Evolutionary conservation across 2,329 filamentous ascomycete genomes (phyloP), one percentile per base, ranked within the genome.

Genomic region (Clathrospora elynae): DNA sequence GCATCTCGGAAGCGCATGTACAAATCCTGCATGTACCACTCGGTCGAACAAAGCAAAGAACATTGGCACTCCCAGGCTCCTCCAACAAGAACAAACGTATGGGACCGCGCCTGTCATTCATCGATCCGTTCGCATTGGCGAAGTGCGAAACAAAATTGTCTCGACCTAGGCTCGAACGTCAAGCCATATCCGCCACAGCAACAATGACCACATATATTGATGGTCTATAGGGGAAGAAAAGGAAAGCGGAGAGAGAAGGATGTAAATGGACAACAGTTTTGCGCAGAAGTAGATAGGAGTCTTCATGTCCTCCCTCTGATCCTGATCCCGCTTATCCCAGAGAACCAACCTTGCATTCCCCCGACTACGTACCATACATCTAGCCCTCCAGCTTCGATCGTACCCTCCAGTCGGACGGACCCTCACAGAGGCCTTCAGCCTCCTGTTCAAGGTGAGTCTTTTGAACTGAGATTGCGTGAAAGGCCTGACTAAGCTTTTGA

Each of bases 1-100:
- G 51, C 6, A 51, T 61, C 20, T 51, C 51, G 8, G 55, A 61
- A 25, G 32, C 57, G 4, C 49, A 55, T 24, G 32, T 62, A 8
- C 61, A 64, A 24, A 48, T 64, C 18, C 40, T 54, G 7, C 42
- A 52, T 20, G 35, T 52, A 2, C 42, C 42, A 5, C 29, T 31
- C 6, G 31, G 36, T 17, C 55, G 61, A 16, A 51, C 58, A 16
- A 29, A 46, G 8, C 38, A 47, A 18, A 18, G 46, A 2, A 34
- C 34, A 14, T 22, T 24, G 14, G 17, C 26, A 20, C 16, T 18
- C 7, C 17, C n/a, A 37, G 11, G 20, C 18, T 23, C 19, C 13
- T 12, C 17, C 37, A 32, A 26, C 7, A 13, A 14, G n/a, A 30
- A 28, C 6, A n/a, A 25, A 29, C 22, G 25, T 14, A 35, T 19